phyloP scores from a whole-genome alignment of 768 basidiomycete species.

The Podaxis sp. region DNA sequence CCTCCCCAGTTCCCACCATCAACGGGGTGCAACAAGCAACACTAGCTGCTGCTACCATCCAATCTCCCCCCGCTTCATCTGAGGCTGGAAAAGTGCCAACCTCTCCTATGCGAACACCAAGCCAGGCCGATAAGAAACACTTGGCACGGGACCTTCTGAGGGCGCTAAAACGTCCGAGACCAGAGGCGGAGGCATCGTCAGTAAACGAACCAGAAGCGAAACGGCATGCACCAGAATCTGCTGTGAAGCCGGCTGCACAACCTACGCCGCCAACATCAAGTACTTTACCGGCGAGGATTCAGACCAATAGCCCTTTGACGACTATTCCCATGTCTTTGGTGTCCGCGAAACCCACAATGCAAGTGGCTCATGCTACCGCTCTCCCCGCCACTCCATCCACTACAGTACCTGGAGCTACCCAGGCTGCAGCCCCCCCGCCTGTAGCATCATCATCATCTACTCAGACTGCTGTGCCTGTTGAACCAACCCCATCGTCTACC shows the following conservation, averaged over 20 bases:
- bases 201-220: conserved; percentile 19
- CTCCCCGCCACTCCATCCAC: not conserved
- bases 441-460: too few relatives aligned
- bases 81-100: too few relatives aligned
- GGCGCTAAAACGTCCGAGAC: conserved; percentile 42
- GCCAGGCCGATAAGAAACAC: conserved; percentile 45
- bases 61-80: not conserved
- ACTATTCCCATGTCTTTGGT: not conserved
- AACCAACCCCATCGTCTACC: not conserved
- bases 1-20: not conserved
- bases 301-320: not conserved
- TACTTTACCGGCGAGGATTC: not conserved
- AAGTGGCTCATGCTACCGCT: not conserved
- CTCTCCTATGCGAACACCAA: conserved; percentile 27
- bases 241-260: not conserved
- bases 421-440: too few relatives aligned
- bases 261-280: not conserved
- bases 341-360: not conserved
- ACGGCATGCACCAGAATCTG: conserved; percentile 19
- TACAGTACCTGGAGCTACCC: not conserved
- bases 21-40: not conserved
- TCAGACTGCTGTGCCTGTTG: too few relatives aligned
- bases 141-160: conserved; percentile 58
- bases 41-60: not conserved
- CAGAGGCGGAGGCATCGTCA: conserved; percentile 11